Evolutionary conservation across 768 basidiomycete genomes (phyloP).

Genomic region (Floccularia luteovirens): DNA sequence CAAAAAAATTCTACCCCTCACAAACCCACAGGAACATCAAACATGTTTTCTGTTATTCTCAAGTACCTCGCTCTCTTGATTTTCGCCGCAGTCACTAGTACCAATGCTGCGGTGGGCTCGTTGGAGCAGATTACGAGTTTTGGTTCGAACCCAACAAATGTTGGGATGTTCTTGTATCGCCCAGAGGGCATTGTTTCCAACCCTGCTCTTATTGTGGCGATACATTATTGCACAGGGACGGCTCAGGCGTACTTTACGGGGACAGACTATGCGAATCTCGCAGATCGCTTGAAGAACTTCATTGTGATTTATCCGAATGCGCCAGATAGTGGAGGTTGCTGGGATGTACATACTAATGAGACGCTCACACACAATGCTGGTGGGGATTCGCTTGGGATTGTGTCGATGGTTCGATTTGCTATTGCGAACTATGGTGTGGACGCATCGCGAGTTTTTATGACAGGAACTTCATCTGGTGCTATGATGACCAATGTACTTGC

Average conservation of each 20-base stretch:
- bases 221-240: conserved; percentile 45
- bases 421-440: conserved; percentile 41
- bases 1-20: no score
- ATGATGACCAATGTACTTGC: conserved; percentile 57
- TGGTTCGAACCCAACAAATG: conserved; percentile 46
- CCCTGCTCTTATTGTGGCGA: conserved; percentile 43
- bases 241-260: conserved; percentile 43
- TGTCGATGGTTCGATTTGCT: conserved; percentile 36
- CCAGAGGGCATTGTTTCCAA: conserved; percentile 26
- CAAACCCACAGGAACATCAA: no score
- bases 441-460: conserved; percentile 37
- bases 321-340: conserved; percentile 37
- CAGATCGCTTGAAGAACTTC: conserved; percentile 36
- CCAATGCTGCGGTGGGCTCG: conserved; percentile 18
- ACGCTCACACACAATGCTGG: conserved; percentile 52
- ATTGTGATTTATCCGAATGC: conserved; percentile 45
- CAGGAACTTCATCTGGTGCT: conserved; percentile 44
- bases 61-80: conserved; percentile 11
- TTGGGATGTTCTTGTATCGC: conserved; percentile 38
- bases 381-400: conserved; percentile 47
- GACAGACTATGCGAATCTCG: conserved; percentile 39
- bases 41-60: conserved; percentile 14
- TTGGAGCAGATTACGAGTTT: conserved; percentile 36
- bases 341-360: conserved; percentile 41
- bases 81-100: conserved; percentile 8